phyloP scores from a whole-genome alignment of 176 grass and related monocot genomes.

The Eragrostis curvula region DNA sequence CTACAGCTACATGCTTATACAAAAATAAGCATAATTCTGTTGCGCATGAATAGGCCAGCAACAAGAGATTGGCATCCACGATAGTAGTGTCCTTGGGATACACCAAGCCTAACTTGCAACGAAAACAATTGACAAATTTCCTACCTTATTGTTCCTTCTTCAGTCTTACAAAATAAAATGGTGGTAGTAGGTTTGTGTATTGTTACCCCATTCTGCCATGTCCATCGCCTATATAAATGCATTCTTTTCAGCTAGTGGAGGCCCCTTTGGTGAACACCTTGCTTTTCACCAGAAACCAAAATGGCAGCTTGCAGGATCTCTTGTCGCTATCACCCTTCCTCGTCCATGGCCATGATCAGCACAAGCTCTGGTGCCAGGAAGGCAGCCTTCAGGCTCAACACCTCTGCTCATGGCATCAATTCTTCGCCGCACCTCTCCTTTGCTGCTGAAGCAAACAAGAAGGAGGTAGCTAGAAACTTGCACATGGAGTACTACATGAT shows the following conservation, averaged over 20 bases:
- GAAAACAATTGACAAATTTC: background rate
- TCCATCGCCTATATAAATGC: slow-evolving; percentile 15
- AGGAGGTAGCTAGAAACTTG: slow-evolving; percentile 5
- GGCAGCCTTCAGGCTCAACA: slow-evolving; percentile 22
- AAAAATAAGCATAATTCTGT: background rate
- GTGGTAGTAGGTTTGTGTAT: background rate
- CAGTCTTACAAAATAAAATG: background rate
- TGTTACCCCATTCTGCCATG: background rate
- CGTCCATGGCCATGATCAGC: too few relatives aligned
- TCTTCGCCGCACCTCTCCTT: slow-evolving; percentile 26
- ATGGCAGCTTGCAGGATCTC: background rate
- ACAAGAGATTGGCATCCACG: background rate
- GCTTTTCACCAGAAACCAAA: slow-evolving; percentile 1
- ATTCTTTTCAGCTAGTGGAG: slow-evolving; percentile 1
- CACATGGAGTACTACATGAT: background rate
- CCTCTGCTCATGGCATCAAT: slow-evolving; percentile 38
- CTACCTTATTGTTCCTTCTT: background rate
- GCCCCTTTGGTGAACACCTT: background rate
- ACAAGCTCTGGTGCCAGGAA: slow-evolving; percentile 22
- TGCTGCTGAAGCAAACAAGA: slow-evolving; percentile 9
- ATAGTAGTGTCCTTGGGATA: background rate
- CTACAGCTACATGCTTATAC: background rate
- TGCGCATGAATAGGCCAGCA: background rate
- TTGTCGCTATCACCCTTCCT: too few relatives aligned
- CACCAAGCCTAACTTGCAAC: background rate